Conservation (phyloP, 768 basidiomycete species). For the Lentinula guzmanii region DNA sequence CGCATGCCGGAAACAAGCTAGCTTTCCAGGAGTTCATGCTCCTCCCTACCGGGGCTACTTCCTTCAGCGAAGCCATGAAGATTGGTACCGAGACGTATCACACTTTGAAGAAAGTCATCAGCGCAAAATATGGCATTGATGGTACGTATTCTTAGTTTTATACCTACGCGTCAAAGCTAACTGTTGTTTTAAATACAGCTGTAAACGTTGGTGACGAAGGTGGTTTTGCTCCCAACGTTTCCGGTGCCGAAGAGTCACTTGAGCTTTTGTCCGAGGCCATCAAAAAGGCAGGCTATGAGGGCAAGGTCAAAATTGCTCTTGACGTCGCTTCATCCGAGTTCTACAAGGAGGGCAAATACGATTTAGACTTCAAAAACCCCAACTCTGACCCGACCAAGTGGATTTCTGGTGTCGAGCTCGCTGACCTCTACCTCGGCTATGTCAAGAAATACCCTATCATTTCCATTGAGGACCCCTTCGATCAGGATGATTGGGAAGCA, state of each 20-base stretch:
- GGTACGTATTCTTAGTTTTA: conserved; percentile 43
- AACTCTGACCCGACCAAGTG: conserved; percentile 97
- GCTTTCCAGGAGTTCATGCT: conserved; percentile 99
- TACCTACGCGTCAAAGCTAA: conserved; percentile 9
- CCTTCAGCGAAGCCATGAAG: conserved; percentile 97
- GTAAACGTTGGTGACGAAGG: conserved; percentile 99
- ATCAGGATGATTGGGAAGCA: conserved; percentile 99
- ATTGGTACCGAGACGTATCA: conserved; percentile 98
- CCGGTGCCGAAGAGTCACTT: conserved; percentile 94
- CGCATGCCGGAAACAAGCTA: conserved; percentile 98
- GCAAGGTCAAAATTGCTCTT: conserved; percentile 97
- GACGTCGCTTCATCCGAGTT: conserved; percentile 99
- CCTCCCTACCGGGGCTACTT: conserved; percentile 85
- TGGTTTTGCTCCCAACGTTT: conserved; percentile 98
- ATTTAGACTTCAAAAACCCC: conserved; percentile 98
- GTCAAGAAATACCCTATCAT: conserved; percentile 93
- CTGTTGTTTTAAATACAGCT: conserved; percentile 40
- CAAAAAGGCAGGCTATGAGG: conserved; percentile 96
- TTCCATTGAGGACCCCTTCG: conserved; percentile 97
- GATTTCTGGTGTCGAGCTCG: conserved; percentile 90
- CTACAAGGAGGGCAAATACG: conserved; percentile 99
- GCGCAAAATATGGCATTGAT: conserved; percentile 97
- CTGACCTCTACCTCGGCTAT: conserved; percentile 83
- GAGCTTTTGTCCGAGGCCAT: conserved; percentile 95
- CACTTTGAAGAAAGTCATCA: conserved; percentile 98